Evolutionary conservation across 2,329 filamentous ascomycete species (phyloP), one percentile per base, ranked within the genome.

Genomic region (Penicillium digitatum): DNA sequence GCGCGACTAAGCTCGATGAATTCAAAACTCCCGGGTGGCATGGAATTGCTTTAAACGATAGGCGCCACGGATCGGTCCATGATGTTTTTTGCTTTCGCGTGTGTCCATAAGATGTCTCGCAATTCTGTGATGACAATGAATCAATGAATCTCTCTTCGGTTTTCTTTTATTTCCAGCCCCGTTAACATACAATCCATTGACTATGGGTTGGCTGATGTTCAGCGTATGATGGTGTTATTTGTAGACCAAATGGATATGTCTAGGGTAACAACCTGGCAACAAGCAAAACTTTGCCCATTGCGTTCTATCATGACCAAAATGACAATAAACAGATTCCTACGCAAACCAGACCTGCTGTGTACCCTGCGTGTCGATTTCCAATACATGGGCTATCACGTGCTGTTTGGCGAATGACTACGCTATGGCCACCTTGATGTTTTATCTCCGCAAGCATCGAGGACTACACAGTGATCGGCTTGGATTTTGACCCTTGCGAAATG

Each of bases 1-100:
- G 76, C 73, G 60, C 72, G 76, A 62, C 70, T 76, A 68, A 63
- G 50, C 43, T 56, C 56, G 31, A 59, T 48, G 51, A 38, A 34
- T 39, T 57, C 45, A 58, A 56, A 49, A 48, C 39, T 50, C 32
- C 29, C 49, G 54, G 55, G 57, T 47, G 54, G 57, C 55, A 61
- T 47, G 52, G 55, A 48, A 52, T 48, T 62, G 59, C 55, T 59
- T 55, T 58, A 48, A 57, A 56, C 48, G 39, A 52, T 52, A 42
- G 62, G 59, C 59, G 62, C 59, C 58, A 58, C 52, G 42, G 51
- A 39, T 54, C 40, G 48, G 29, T 53, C 37, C 37, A 43, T 37
- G 37, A 47, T 43, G 37, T 38, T 31, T 54, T 48, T 52, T 47
- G 18, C 10, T 34, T 26, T 43, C 20, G 48, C 43, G 32, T 39